These are phyloP conservation scores for Paecilomyces variotii DNA, from an alignment of 2,329 filamentous ascomycete species.

Conservation along the genomic window DNA sequence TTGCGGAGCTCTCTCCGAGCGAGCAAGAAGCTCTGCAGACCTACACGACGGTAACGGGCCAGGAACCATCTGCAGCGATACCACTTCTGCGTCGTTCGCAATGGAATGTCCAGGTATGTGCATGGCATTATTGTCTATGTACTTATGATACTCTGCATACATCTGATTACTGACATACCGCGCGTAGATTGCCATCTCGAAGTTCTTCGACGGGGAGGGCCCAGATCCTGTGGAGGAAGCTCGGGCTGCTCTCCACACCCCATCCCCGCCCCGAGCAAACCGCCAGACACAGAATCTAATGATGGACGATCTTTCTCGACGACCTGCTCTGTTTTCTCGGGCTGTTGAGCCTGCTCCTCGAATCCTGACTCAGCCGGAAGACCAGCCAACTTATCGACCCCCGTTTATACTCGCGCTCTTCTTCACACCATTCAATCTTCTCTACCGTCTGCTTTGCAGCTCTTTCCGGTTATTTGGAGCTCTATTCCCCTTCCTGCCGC, in stretches of 20 bases:
- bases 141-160: not conserved
- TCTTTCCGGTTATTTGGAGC: slow-evolving; percentile 66
- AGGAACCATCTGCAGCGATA: slow-evolving; percentile 67
- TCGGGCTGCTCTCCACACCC: slow-evolving; percentile 51
- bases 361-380: slow-evolving; percentile 67
- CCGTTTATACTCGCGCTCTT: slow-evolving; percentile 70
- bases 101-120: slow-evolving; percentile 82
- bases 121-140: not conserved
- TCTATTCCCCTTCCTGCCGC: slow-evolving; percentile 72
- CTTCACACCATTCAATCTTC: slow-evolving; percentile 70
- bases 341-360: slow-evolving; percentile 66
- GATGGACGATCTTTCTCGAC: slow-evolving; percentile 34
- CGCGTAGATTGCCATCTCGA: slow-evolving; percentile 78
- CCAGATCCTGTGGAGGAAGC: slow-evolving; percentile 75
- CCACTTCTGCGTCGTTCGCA: slow-evolving; percentile 75
- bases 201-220: slow-evolving; percentile 95
- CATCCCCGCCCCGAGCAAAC: slow-evolving; percentile 52
- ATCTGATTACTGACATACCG: slow-evolving; percentile 7
- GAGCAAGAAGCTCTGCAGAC: slow-evolving; percentile 83
- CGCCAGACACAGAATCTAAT: slow-evolving; percentile 66
- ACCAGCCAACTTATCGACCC: slow-evolving; percentile 58
- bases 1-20: slow-evolving; percentile 62
- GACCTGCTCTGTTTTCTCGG: slow-evolving; percentile 24
- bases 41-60: slow-evolving; percentile 79
- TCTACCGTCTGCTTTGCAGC: slow-evolving; percentile 62